Conservation (phyloP, 129 eudicot species). For the Artemisia tridentata region DNA sequence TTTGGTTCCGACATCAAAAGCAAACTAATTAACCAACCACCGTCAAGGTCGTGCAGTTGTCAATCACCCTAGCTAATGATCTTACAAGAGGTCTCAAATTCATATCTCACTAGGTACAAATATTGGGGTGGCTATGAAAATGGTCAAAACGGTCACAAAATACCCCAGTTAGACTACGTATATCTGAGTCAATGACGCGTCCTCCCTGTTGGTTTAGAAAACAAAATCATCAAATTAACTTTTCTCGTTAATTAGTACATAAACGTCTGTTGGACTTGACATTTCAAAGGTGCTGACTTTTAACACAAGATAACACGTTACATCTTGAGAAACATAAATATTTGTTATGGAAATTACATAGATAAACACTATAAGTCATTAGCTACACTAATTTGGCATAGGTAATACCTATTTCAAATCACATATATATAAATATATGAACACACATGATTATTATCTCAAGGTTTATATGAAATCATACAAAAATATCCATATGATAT, state of each 20-base stretch:
- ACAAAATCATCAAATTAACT: constrained; percentile 7
- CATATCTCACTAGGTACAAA: no score
- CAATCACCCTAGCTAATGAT: no score
- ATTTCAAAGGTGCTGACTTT: neutral
- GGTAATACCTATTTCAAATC: no score
- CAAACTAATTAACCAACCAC: no score
- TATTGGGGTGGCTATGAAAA: no score
- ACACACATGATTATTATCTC: constrained; percentile 26
- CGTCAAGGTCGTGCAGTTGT: no score
- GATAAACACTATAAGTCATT: no score
- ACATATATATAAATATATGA: constrained; percentile 8
- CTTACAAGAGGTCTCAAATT: neutral
- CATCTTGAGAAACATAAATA: neutral
- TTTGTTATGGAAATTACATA: neutral
- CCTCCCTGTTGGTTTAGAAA: neutral
- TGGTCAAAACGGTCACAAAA: no score
- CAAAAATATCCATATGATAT: constrained; percentile 14
- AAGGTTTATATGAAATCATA: constrained; percentile 24
- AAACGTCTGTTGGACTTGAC: constrained; percentile 13
- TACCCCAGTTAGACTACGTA: neutral
- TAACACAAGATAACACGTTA: no score
- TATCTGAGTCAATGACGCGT: neutral
- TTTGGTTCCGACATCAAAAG: no score
- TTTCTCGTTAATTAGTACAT: neutral
- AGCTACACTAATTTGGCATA: no score